Evolutionary conservation across 2,329 filamentous ascomycete genomes (phyloP).

Genomic region (Aspergillus neotritici): DNA sequence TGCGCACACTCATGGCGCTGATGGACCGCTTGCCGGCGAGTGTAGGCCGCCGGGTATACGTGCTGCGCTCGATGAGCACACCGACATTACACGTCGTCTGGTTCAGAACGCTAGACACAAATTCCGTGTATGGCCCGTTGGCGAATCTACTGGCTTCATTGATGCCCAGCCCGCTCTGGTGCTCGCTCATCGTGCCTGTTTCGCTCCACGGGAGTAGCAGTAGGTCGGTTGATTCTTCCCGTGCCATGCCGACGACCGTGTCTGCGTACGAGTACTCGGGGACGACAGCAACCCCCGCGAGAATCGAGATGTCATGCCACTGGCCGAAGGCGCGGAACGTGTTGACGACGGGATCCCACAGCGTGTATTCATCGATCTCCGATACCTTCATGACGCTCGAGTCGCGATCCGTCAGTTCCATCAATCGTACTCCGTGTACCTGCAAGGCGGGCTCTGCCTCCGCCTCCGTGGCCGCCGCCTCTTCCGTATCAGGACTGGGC

Average conservation of each 20-base stretch:
- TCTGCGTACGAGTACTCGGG: conserved; percentile 74
- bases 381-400: conserved; percentile 94
- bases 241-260: conserved; percentile 64
- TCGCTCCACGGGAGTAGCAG: conserved; percentile 88
- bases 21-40: conserved; percentile 38
- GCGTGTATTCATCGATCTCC: conserved; percentile 67
- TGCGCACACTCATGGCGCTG: conserved; percentile 57
- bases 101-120: conserved; percentile 64
- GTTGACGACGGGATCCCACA: conserved; percentile 79
- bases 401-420: conserved; percentile 84
- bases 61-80: conserved; percentile 71
- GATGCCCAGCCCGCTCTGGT: conserved; percentile 45
- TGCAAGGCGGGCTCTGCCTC: conserved; percentile 48
- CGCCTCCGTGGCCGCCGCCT: conserved; percentile 13
- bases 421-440: conserved; percentile 76
- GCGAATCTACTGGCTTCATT: conserved; percentile 54
- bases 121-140: conserved; percentile 61
- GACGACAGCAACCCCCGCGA: conserved; percentile 73
- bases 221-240: conserved; percentile 65
- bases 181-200: conserved; percentile 67
- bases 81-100: conserved; percentile 63
- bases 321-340: conserved; percentile 84
- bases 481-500: conserved; percentile 19
- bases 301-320: conserved; percentile 75
- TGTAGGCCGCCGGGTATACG: conserved; percentile 38